Base-by-base conservation (phyloP, 2,329 filamentous ascomycete genomes). In the Cadophora sp. region DNA sequence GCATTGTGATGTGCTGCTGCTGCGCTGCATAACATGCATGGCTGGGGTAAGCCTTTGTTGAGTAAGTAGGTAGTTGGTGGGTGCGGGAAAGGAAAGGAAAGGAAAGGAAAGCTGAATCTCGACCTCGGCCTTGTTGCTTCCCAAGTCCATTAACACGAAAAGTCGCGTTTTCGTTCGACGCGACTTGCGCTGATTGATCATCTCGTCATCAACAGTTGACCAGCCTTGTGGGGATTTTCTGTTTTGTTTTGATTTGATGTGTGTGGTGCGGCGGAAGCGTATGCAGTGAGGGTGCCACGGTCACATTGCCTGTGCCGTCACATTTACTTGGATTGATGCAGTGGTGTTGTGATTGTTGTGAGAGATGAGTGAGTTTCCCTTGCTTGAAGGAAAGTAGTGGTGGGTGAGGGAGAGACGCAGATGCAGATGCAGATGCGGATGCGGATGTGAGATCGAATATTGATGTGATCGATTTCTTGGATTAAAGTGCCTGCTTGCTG, bases 211-310 rank as follows among this genome's bases (percentile, higher is more conserved):
- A n/a, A n/a, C 14, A 30, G 27, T 30, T 30, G 27, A 30, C 27
- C 27, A 9, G 50, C 16, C 24, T 27, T 51, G 22, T 27, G 48
- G 50, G 50, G n/a, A n/a, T 30, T 51, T 18, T 51, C 11, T 33
- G 27, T 51, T 50, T 22, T 24, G n/a, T 20, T 24, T 11, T 22
- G 30, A 9, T 33, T 33, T n/a, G n/a, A n/a, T n/a, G n/a, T n/a
- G n/a, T n/a, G n/a, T n/a, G 27, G 27, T 30, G 27, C 4, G 27
- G 27, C 3, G 27, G 27, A 30, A 8, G 36, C 36, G 36, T 7
- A 53, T 53, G 50, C 50, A 53, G 50, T 53, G 50, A 53, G 50
- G 16, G 24, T 53, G 50, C 50, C 50, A 53, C 50, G n/a, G 50
- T 53, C 50, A 53, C 27, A 30, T 30, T 30, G 27, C 27, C 27